Evolutionary conservation across 768 basidiomycete species (phyloP).

Genomic region (Calocybe gangraenosa): DNA sequence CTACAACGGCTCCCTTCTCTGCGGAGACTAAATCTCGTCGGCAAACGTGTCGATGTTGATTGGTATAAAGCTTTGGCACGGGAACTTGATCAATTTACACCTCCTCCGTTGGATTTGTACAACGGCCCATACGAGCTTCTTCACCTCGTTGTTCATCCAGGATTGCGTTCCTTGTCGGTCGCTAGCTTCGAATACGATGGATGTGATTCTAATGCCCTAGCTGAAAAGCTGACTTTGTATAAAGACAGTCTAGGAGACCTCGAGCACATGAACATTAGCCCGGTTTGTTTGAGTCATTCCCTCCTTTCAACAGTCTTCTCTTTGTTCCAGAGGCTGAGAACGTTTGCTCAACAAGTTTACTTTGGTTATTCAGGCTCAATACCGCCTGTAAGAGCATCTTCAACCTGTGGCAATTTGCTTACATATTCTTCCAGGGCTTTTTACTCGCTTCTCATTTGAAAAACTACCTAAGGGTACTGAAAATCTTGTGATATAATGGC

Average conservation of each 20-base stretch:
- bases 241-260: not conserved
- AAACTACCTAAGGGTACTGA: not conserved
- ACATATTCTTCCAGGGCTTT: not conserved
- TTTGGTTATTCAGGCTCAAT: not conserved
- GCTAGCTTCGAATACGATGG: not conserved
- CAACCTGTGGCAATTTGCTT: too few species aligned
- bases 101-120: not conserved
- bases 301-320: not conserved
- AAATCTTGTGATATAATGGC: not conserved
- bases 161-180: not conserved
- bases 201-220: not conserved
- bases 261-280: not conserved
- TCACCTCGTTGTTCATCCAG: not conserved
- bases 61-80: not conserved
- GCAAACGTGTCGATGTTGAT: not conserved
- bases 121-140: slow-evolving; percentile 6
- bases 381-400: not conserved
- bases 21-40: not conserved
- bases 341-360: not conserved
- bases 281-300: not conserved
- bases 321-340: not conserved
- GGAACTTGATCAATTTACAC: not conserved
- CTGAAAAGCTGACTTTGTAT: not conserved
- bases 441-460: not conserved
- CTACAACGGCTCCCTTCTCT: slow-evolving; percentile 1